Evolutionary conservation across 2,329 filamentous ascomycete species (phyloP).

Genomic region (Exophiala dermatitidis): DNA sequence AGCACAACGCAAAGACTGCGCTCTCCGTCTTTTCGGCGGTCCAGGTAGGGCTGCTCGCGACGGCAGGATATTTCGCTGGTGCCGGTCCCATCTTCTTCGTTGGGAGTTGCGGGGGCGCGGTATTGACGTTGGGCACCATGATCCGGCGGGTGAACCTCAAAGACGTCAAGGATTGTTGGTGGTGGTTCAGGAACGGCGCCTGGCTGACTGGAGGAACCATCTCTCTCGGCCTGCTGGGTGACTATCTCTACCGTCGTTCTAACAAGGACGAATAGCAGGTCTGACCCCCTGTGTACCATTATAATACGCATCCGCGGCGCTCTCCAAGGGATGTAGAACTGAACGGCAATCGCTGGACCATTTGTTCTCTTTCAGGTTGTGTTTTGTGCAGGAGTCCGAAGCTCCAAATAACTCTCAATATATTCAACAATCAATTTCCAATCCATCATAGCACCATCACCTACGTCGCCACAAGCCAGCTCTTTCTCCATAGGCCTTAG

Average conservation of each 20-base stretch:
- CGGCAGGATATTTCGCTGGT: constrained; percentile 43
- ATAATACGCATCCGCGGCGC: too few species aligned
- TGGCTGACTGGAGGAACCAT: constrained; percentile 57
- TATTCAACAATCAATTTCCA: constrained; percentile 64
- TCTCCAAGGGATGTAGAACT: too few species aligned
- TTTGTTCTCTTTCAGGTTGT: too few species aligned
- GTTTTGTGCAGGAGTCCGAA: neutral
- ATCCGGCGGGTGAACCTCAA: constrained; percentile 53
- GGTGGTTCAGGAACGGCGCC: constrained; percentile 58
- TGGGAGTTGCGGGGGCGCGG: constrained; percentile 52
- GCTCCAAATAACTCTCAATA: constrained; percentile 13
- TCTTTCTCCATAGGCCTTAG: constrained; percentile 66
- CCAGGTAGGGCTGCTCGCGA: constrained; percentile 39
- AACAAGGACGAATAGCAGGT: constrained; percentile 11
- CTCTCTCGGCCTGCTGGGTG: constrained; percentile 47
- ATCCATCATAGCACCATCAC: constrained; percentile 73
- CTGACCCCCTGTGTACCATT: too few species aligned
- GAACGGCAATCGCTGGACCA: too few species aligned
- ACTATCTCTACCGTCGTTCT: constrained; percentile 39
- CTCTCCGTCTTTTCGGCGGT: constrained; percentile 36
- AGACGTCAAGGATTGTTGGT: constrained; percentile 54
- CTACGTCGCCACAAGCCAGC: constrained; percentile 78
- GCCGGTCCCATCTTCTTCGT: constrained; percentile 53
- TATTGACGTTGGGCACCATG: constrained; percentile 50
- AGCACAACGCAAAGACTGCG: constrained; percentile 41